Conservation (phyloP, 169 alveolate genomes). For the Plasmodium blacklocki region DNA sequence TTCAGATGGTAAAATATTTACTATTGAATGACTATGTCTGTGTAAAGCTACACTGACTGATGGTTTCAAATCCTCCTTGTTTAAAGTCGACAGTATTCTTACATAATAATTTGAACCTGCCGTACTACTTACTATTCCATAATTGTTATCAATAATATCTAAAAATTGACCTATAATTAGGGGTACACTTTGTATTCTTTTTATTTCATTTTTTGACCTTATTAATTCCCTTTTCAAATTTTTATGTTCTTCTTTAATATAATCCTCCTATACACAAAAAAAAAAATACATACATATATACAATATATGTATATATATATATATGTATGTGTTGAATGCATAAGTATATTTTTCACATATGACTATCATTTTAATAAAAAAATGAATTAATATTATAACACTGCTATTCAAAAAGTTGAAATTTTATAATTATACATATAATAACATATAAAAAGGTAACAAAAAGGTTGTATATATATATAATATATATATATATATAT, state of each 20-base stretch:
- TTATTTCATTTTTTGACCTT: constrained; percentile 97
- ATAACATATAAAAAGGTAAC: no score
- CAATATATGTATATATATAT: not conserved
- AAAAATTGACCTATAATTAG: constrained; percentile 98
- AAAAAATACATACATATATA: not conserved
- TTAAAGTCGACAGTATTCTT: constrained; percentile 97
- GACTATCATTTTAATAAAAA: no score
- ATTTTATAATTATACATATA: no score
- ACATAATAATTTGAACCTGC: constrained; percentile 98
- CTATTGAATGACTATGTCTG: constrained; percentile 98
- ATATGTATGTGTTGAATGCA: not conserved
- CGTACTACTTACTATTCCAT: constrained; percentile 97
- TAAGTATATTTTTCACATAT: no score
- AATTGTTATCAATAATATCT: constrained; percentile 97
- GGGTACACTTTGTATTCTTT: constrained; percentile 98
- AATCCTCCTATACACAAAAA: constrained; percentile 90
- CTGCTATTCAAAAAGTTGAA: no score
- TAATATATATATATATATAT: constrained; percentile 6
- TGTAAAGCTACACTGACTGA: constrained; percentile 99
- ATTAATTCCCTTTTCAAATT: constrained; percentile 97
- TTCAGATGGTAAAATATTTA: constrained; percentile 99
- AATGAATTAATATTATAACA: no score
- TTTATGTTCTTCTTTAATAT: constrained; percentile 98
- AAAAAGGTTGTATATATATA: not conserved
- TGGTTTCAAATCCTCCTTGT: constrained; percentile 98